Base-by-base conservation (phyloP, 129 eudicot genomes). In the Deinandra increscens region DNA sequence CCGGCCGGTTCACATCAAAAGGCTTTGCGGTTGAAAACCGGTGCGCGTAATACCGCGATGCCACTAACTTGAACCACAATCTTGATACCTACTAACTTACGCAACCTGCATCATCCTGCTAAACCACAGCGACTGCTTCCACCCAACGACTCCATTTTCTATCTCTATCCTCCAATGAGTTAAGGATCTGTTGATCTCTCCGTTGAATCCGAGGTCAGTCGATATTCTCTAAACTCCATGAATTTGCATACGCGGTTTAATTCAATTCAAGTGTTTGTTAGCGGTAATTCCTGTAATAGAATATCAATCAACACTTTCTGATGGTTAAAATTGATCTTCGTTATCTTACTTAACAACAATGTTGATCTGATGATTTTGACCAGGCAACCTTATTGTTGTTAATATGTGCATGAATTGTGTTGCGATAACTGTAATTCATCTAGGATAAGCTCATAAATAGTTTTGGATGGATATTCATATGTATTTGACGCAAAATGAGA, bases 201-300 rank as follows among this genome's bases (percentile, higher is more conserved):
- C 73, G 18, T 74, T 73, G 39, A 34, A 46, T 49, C 14, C 36
- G 42, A 63, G 78, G 78, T 73, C 54, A 73, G 78, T 73, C 33
- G 19, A 59, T 4, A 46, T 1, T 44, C 44, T 12, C 6, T 22
- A 39, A 70, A 20, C 54, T 73, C 18, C 23, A 61, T 50, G 34
- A 63, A 46, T 46, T 51, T 13, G 18, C 45, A 43, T 44, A 56
- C 5, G 42, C 44, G 17, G 11, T 55, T 56, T 12, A 34, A 26
- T n/a, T n/a, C n/a, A n/a, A 39, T 72, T 20, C 4, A 37, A 49
- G 71, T 48, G n/a, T 61, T 48, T 37, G 20, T 69, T 69, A 26
- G 64, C 53, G 38, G 49, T 69, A 23, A 73, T 73, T 73, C 10
- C 10, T 23, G n/a, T 61, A 46, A 51, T 36, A 10, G 18, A 61